Base-by-base conservation (phyloP, 768 basidiomycete genomes). In the Macrocybe gigantea region DNA sequence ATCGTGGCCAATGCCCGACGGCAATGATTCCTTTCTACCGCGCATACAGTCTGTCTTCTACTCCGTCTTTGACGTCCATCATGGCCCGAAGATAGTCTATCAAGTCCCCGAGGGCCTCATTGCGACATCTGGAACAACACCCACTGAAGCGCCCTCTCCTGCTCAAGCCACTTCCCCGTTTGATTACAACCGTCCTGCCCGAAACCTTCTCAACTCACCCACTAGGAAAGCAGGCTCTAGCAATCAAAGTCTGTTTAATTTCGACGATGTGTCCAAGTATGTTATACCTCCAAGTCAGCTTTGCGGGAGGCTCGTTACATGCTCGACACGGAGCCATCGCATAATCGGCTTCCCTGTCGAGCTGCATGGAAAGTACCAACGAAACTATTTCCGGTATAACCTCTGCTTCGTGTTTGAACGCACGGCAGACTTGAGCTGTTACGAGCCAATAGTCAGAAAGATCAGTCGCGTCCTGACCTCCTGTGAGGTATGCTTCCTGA, bases 371-470 rank as follows among this genome's bases (percentile, higher is more conserved):
- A 79, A 73, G 53, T 96, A 97, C 60, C 73, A 80, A 48, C 77
- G 95, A 29, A 88, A 93, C 59, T 91, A 87, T 63, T 94, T 96
- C 65, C 77, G 86, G 53, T 97, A 89, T 68, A 98, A 98, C 62
- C 68, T 97, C 29, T 97, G 94, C 65, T 96, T 97, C 64, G 95
- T 97, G 3, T 99, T 99, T 64, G 88, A 93, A 41, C 82, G 89
- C 39, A 78, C 79, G 22, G 92, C 92, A 8, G 93, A 96, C 63
- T 70, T 97, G 46, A 93, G 91, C 59, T 94, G 93, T 55, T 98
- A 94, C 67, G 95, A 98, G 54, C 91, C 93, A 3, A 81, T 99
- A 43, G 92, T 97, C 7, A 80, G 95, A 44, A 99, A 99, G 73
- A 83, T 93, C 38, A 92, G 87, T 55, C 82, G 94, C 30, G 93